Evolutionary conservation across 768 basidiomycete species (phyloP).

Genomic region (Rubroboletus pulcherrimus): DNA sequence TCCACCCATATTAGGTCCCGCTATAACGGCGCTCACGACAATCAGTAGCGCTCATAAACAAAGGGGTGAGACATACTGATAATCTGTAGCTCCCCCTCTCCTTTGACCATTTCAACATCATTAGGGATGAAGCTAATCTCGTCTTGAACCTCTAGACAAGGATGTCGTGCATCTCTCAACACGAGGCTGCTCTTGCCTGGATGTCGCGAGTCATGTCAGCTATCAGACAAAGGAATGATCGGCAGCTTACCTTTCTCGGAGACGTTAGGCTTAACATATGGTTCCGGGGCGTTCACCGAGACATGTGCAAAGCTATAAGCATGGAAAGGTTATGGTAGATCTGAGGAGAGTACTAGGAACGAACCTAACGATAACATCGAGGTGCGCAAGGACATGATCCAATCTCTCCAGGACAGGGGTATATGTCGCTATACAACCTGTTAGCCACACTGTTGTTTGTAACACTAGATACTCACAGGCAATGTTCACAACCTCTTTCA

Average conservation of each 20-base stretch:
- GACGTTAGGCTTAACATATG: slow-evolving; percentile 85
- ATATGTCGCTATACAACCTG: slow-evolving; percentile 70
- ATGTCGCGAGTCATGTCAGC: neutral
- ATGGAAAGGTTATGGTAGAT: neutral
- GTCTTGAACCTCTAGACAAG: slow-evolving; percentile 94
- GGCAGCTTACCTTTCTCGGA: slow-evolving; percentile 60
- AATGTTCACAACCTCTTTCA: slow-evolving; percentile 90
- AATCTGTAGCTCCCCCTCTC: slow-evolving; percentile 92
- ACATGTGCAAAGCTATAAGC: slow-evolving; percentile 81
- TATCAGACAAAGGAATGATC: neutral
- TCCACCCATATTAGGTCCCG: slow-evolving; percentile 99
- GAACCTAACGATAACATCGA: slow-evolving; percentile 89
- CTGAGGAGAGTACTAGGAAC: neutral
- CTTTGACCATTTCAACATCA: slow-evolving; percentile 91
- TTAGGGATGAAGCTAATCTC: slow-evolving; percentile 95
- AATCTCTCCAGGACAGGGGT: slow-evolving; percentile 81
- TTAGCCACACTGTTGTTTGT: neutral
- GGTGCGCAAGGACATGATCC: slow-evolving; percentile 79
- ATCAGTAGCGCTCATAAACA: neutral
- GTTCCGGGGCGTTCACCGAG: slow-evolving; percentile 77
- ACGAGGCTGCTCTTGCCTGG: slow-evolving; percentile 77
- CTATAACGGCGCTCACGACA: slow-evolving; percentile 33
- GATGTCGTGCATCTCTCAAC: slow-evolving; percentile 86
- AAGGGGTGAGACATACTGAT: slow-evolving; percentile 60
- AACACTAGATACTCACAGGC: slow-evolving; percentile 56